These are phyloP conservation scores for Claviceps purpurea DNA, from an alignment of 2,329 filamentous ascomycete species.

Conservation along the genomic window DNA sequence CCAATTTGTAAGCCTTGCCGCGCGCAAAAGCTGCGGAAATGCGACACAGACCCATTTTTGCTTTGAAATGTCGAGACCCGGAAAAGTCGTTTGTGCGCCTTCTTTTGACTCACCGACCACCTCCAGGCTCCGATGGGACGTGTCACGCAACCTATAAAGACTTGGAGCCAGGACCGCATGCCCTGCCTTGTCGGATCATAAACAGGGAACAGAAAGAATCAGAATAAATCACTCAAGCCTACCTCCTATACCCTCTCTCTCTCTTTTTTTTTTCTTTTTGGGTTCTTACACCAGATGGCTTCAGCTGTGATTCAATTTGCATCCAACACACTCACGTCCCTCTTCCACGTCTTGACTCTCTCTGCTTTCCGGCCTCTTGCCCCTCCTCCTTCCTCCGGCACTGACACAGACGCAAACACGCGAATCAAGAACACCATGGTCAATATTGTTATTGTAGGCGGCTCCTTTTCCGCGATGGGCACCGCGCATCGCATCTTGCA, in stretches of 20 bases:
- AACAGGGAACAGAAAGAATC: neutral
- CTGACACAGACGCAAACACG: neutral
- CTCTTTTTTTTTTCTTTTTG: neutral
- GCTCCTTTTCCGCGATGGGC: neutral
- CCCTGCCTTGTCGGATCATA: neutral
- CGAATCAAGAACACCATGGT: neutral
- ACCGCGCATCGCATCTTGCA: neutral
- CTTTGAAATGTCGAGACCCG: too few species aligned
- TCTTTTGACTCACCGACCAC: too few species aligned
- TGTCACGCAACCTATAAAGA: too few species aligned
- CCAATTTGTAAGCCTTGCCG: neutral
- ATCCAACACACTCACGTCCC: neutral
- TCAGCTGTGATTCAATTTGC: neutral
- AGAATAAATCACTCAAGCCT: neutral
- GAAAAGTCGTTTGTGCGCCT: too few species aligned
- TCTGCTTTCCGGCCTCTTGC: neutral
- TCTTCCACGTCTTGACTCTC: neutral
- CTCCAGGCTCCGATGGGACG: too few species aligned
- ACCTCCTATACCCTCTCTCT: too few species aligned
- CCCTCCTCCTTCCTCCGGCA: neutral
- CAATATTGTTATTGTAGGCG: neutral
- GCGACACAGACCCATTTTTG: too few species aligned
- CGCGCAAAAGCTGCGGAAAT: neutral
- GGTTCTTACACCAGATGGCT: neutral
- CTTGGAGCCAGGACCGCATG: neutral